A percentile compares a stretch with the other conserved stretches of the same genome.
Conservation (phyloP, 805 yeast genomes). For the Candida insectorum region DNA sequence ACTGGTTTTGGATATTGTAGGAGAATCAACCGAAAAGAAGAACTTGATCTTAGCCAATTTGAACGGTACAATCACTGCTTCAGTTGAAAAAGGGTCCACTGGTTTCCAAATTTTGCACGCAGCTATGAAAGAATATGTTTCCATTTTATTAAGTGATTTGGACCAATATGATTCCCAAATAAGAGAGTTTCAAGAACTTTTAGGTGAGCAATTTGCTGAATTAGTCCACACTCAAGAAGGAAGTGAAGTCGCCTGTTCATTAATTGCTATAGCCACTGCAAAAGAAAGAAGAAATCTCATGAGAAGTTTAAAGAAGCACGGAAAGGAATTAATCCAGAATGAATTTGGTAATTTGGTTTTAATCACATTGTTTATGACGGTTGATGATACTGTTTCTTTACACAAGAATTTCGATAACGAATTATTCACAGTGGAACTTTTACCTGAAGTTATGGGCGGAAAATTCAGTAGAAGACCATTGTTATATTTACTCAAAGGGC, state of each 20-base stretch:
- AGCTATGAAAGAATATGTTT: constrained; percentile 85
- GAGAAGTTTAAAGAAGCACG: constrained; percentile 71
- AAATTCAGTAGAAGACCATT: constrained; percentile 89
- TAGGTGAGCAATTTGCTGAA: constrained; percentile 89
- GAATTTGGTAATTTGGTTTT: constrained; percentile 85
- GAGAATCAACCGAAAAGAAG: constrained; percentile 73
- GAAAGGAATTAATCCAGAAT: constrained; percentile 70
- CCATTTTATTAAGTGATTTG: constrained; percentile 57
- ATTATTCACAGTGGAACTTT: constrained; percentile 42
- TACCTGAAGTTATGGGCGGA: constrained; percentile 57
- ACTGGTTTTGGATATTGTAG: constrained; percentile 61
- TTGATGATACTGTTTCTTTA: constrained; percentile 88
- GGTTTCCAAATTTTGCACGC: constrained; percentile 96
- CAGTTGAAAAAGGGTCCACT: constrained; percentile 92
- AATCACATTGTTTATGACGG: constrained; percentile 74
- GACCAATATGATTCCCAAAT: constrained; percentile 52
- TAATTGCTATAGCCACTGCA: constrained; percentile 80
- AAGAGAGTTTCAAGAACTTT: constrained; percentile 75
- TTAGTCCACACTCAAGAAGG: constrained; percentile 95
- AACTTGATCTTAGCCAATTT: constrained; percentile 71
- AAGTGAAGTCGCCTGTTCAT: constrained; percentile 79
- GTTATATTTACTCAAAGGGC: constrained; percentile 72
- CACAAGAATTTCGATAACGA: constrained; percentile 69
- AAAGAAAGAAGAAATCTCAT: constrained; percentile 85
- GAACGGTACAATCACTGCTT: constrained; percentile 78